Conservation (phyloP, 148 eudicot species). For the Chenopodium formosanum region DNA sequence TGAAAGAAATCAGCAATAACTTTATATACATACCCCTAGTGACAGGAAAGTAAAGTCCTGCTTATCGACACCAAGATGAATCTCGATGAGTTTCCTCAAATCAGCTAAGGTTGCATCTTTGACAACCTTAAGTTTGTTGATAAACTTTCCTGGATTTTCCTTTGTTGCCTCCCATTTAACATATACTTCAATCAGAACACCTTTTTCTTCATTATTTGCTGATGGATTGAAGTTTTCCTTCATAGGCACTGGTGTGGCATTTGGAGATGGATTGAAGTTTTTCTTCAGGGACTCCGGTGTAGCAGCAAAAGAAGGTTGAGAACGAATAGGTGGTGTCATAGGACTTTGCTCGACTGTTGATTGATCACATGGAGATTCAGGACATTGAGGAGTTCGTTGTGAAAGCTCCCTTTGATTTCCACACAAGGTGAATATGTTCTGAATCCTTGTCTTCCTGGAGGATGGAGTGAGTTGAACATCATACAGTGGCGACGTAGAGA, state of each 20-base stretch:
- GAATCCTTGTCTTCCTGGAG: conserved; percentile 59
- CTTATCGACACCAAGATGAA: conserved; percentile 62
- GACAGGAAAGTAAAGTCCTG: conserved; percentile 75
- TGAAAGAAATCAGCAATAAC: neutral
- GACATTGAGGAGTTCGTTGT: conserved; percentile 39
- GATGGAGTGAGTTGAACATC: conserved; percentile 32
- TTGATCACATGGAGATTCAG: conserved; percentile 20
- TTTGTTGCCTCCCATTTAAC: conserved; percentile 92
- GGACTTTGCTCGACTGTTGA: conserved; percentile 19
- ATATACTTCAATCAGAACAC: conserved; percentile 51
- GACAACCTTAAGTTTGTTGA: conserved; percentile 58
- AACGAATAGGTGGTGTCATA: conserved; percentile 10
- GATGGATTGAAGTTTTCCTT: conserved; percentile 65
- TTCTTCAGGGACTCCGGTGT: conserved; percentile 38
- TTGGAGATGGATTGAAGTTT: conserved; percentile 28
- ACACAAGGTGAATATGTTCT: conserved; percentile 83
- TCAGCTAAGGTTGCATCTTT: conserved; percentile 81
- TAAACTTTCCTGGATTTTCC: conserved; percentile 64
- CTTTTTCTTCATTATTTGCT: conserved; percentile 22
- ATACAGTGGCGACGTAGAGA: conserved; percentile 20
- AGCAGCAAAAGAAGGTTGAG: conserved; percentile 8
- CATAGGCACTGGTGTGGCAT: neutral
- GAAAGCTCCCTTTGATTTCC: conserved; percentile 82
- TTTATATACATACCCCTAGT: conserved; percentile 49
- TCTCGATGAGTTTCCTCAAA: conserved; percentile 76